Evolutionary conservation across 192 early-diverging fungal genomes (phyloP).

Genomic region (Pecoramyces ruminantium): DNA sequence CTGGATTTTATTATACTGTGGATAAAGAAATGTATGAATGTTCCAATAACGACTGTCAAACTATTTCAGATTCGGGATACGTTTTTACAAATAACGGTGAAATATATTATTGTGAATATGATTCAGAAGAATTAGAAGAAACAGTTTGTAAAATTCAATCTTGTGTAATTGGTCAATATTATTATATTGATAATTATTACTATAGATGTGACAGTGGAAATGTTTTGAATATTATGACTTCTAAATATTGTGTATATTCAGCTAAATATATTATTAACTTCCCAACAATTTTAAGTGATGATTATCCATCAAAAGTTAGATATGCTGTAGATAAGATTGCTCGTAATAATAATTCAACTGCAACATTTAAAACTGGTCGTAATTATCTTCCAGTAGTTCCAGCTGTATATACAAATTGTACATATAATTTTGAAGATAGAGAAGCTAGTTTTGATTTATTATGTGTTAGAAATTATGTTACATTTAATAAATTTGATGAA

Average conservation of each 20-base stretch:
- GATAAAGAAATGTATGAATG: background rate
- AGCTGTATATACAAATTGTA: background rate
- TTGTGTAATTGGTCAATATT: background rate
- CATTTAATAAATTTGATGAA: background rate
- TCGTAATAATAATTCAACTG: background rate
- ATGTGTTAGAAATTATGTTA: background rate
- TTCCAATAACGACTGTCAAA: background rate
- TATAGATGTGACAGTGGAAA: background rate
- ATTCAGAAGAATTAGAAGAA: background rate
- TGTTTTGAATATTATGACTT: background rate
- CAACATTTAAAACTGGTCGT: background rate
- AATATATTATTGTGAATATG: background rate
- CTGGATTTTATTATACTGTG: background rate
- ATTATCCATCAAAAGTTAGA: background rate
- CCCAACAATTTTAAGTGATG: background rate
- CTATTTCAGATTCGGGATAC: background rate
- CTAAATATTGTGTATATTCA: background rate
- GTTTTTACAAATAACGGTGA: background rate
- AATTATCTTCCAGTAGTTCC: background rate
- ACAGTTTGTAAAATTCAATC: background rate
- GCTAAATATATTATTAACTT: background rate
- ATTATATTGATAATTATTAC: background rate
- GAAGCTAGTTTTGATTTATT: background rate
- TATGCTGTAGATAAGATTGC: background rate
- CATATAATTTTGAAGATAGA: background rate